phyloP scores from a whole-genome alignment of 768 basidiomycete genomes.

The Mycena albidolilacea region DNA sequence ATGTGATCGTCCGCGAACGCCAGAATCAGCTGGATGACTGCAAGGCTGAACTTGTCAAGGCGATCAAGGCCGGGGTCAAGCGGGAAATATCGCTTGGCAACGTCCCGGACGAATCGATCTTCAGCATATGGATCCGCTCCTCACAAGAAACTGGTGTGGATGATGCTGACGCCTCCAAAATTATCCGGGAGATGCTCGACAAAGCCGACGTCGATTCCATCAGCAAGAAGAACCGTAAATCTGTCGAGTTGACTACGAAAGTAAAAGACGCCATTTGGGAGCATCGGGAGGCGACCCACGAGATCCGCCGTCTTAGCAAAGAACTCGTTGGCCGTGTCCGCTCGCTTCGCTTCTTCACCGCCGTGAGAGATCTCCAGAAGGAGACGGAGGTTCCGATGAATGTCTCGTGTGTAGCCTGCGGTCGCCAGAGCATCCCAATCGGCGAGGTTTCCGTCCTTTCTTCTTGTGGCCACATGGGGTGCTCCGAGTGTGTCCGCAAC shows the following conservation, averaged over 20 bases:
- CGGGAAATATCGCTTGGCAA: conserved; percentile 79
- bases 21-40: conserved; percentile 85
- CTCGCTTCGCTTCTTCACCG: conserved; percentile 92
- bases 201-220: conserved; percentile 67
- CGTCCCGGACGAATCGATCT: conserved; percentile 79
- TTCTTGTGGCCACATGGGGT: conserved; percentile 93
- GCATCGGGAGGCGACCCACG: conserved; percentile 90
- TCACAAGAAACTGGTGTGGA: conserved; percentile 80
- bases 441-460: conserved; percentile 88
- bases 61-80: conserved; percentile 75
- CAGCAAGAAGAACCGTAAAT: conserved; percentile 69
- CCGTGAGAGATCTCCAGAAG: conserved; percentile 90
- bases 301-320: conserved; percentile 86
- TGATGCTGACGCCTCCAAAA: conserved; percentile 81
- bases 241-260: conserved; percentile 67
- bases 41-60: conserved; percentile 76
- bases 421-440: conserved; percentile 67
- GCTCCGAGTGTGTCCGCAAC: conserved; percentile 77
- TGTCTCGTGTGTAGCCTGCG: conserved; percentile 76
- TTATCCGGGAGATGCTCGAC: conserved; percentile 71
- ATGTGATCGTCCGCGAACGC: conserved; percentile 90
- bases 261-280: conserved; percentile 80
- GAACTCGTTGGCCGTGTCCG: conserved; percentile 93
- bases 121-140: conserved; percentile 82
- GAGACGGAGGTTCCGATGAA: conserved; percentile 72